These are phyloP conservation scores for Cercospora citrullina DNA, from an alignment of 2,329 filamentous ascomycete species.

Conservation along the genomic window DNA sequence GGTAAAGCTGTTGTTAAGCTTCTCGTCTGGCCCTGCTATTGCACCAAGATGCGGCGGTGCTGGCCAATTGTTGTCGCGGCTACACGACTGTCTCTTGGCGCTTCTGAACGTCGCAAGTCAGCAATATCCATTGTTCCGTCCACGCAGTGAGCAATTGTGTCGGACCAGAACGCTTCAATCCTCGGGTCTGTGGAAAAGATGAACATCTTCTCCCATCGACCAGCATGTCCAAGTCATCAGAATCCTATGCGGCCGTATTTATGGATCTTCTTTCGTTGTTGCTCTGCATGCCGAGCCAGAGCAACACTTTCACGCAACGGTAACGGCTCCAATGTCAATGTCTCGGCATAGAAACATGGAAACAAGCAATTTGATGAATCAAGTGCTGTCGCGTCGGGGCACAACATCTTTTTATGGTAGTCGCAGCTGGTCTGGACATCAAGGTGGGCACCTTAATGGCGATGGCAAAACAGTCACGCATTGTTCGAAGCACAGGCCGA, in stretches of 20 bases:
- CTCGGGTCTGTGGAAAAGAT: not conserved
- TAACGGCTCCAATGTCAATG: not conserved
- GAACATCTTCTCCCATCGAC: not conserved
- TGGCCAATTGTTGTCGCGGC: slow-evolving; percentile 11
- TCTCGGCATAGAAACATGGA: not conserved
- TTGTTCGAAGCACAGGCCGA: not conserved
- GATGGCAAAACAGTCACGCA: not conserved
- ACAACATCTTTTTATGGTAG: not conserved
- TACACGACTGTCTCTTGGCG: slow-evolving; percentile 2
- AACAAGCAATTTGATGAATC: not conserved
- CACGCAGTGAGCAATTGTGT: not conserved
- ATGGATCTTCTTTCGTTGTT: not conserved
- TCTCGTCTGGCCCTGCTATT: not conserved
- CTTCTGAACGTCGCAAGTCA: slow-evolving; percentile 7
- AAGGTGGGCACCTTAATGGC: slow-evolving; percentile 17
- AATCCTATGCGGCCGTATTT: not conserved
- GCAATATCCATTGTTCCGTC: not conserved
- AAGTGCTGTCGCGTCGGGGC: not conserved
- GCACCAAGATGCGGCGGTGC: slow-evolving; percentile 8
- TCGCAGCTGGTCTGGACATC: slow-evolving; percentile 8
- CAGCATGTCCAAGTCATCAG: not conserved
- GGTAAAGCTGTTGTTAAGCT: slow-evolving; percentile 1
- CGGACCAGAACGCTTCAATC: not conserved
- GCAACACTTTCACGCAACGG: not conserved
- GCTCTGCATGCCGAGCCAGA: not conserved